A percentile compares a stretch with the other conserved stretches of the same genome.
These are phyloP conservation scores for Thuja plicata DNA, from an alignment of 83 land plant genomes.

Conservation along the genomic window DNA sequence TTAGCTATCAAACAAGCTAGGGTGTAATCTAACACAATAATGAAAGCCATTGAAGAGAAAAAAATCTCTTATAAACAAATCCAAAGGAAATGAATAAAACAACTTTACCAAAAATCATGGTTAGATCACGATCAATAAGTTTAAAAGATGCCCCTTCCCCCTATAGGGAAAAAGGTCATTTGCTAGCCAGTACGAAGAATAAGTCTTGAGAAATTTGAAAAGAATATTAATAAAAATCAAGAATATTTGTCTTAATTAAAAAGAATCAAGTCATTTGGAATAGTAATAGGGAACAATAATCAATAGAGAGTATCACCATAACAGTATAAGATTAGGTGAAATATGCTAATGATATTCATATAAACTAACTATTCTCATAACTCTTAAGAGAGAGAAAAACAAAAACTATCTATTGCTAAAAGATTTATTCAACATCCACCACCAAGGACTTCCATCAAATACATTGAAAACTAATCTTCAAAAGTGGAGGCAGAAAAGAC, in stretches of 20 bases:
- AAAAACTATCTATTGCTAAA: not conserved
- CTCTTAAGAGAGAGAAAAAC: not conserved
- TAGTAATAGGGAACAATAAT: not conserved
- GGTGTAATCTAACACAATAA: not conserved
- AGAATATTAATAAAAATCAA: not conserved
- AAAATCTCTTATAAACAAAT: not conserved
- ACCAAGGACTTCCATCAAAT: not conserved
- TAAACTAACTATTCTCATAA: not conserved
- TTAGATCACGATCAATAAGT: not conserved
- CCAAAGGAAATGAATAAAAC: not conserved
- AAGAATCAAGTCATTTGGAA: not conserved
- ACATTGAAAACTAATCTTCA: not conserved
- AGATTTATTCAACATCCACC: not conserved
- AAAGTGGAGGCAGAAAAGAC: not conserved
- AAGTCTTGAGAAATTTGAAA: not conserved
- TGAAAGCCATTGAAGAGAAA: not conserved
- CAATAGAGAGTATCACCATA: not conserved
- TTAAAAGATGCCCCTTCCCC: not conserved
- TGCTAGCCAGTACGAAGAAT: not conserved
- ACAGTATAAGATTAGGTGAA: not conserved
- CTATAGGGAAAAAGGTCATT: not conserved
- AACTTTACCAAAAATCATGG: not conserved
- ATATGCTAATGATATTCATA: not conserved
- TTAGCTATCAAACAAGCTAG: not conserved
- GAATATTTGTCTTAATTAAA: not conserved